These are phyloP conservation scores for Colletotrichum sansevieriae DNA, from an alignment of 2,329 filamentous ascomycete genomes.

Conservation along the genomic window DNA sequence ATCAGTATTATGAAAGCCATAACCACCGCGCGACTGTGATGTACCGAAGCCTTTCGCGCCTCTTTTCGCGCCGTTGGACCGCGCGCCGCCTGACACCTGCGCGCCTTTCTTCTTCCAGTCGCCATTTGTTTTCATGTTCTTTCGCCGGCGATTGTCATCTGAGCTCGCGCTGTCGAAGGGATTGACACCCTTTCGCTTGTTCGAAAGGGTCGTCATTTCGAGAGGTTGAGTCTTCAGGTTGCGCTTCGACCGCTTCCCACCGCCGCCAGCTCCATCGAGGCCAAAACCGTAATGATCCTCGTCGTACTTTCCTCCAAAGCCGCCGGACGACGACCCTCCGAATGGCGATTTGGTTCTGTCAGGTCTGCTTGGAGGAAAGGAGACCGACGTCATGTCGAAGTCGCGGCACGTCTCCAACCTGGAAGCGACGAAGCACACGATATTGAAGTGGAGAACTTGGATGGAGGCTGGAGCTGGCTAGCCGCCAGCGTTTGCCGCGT, in stretches of 20 bases:
- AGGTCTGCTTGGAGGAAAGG: constrained; percentile 36
- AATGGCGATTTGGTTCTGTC: constrained; percentile 26
- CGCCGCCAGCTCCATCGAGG: constrained; percentile 48
- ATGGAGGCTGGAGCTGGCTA: constrained; percentile 27
- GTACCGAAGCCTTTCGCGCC: constrained; percentile 26
- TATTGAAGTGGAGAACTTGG: constrained; percentile 38
- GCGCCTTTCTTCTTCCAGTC: constrained; percentile 44
- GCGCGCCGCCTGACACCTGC: constrained; percentile 19
- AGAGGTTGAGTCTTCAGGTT: constrained; percentile 44
- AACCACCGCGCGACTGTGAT: constrained; percentile 36
- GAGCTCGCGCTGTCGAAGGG: constrained; percentile 45
- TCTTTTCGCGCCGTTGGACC: constrained; percentile 36
- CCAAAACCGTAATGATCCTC: constrained; percentile 46
- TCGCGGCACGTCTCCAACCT: constrained; percentile 28
- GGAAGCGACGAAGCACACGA: constrained; percentile 33
- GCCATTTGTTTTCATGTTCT: constrained; percentile 43
- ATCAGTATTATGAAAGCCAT: constrained; percentile 30
- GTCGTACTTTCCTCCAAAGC: constrained; percentile 23
- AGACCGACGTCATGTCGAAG: constrained; percentile 41
- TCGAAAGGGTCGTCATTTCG: constrained; percentile 47
- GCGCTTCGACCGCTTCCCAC: constrained; percentile 46
- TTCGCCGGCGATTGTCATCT: constrained; percentile 41
- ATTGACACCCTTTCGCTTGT: constrained; percentile 44
- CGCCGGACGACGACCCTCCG: constrained; percentile 27
- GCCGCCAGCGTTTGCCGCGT: constrained; percentile 30